Base-by-base conservation (phyloP, 257 asterid species). In the Eucommia ulmoides region DNA sequence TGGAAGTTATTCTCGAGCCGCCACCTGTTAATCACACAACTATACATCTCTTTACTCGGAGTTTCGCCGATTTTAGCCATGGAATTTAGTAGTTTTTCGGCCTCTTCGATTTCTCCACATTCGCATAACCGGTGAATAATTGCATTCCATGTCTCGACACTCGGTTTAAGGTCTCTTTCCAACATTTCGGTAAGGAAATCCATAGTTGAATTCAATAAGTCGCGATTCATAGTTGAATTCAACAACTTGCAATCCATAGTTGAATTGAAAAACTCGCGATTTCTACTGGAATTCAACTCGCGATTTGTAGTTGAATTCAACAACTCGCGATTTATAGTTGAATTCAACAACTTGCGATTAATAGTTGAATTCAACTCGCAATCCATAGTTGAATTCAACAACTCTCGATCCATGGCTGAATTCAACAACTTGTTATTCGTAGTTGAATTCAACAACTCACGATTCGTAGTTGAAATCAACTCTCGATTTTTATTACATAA, bases 161-260 rank as follows among this genome's bases (percentile, higher is more conserved):
- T 65, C 14, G 95, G 88, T 53, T 50, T 70, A 19, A 73, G 60
- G 46, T 58, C 69, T 64, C 81, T 69, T 25, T 51, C 57, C 52
- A 76, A 11, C 98, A 89, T 89, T 80, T 91, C 98, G 9, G 81
- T 22, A 19, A 73, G 80, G 54, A 74, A 77, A 68, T 75, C 83
- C 53, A 83, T 63, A 24, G 94, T 92, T 41, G 19, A 14, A 24
- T 81, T 85, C 58, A 79, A 24, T 21, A 68, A 57, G 54, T 25
- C 48, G 33, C 44, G 45, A 9, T 52, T 42, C 53, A 83, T 63
- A 24, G 94, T 92, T 41, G 19, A 14, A 24, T 81, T 85, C 58
- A 79, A 24, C 23, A 68, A 57, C 54, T 25, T 42, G 54, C 73
- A 77, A 68, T 75, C 83, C 53, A 83, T 63, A 24, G 94, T 92